These are phyloP conservation scores for Starmera caribaea DNA, from an alignment of 805 yeast species.

Conservation along the genomic window DNA sequence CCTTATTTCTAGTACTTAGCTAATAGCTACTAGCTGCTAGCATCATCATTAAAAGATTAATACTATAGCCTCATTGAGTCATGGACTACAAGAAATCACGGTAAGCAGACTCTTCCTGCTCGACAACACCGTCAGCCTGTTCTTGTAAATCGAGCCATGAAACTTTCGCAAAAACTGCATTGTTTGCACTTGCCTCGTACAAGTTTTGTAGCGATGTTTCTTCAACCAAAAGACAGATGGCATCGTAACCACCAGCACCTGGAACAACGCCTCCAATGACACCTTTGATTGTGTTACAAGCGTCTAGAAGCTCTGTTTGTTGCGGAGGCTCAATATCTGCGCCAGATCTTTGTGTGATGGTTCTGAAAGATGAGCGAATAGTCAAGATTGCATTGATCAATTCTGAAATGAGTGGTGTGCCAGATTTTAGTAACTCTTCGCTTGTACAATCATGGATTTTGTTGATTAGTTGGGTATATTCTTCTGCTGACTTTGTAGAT, in stretches of 20 bases:
- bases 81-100: constrained; percentile 3
- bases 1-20: no score
- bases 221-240: constrained; percentile 63
- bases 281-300: constrained; percentile 50
- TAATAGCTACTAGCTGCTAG: no score
- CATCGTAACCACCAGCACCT: constrained; percentile 98
- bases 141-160: constrained; percentile 63
- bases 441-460: constrained; percentile 2
- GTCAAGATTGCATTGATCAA: constrained; percentile 31
- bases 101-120: constrained; percentile 31
- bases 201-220: constrained; percentile 31
- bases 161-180: constrained; percentile 33
- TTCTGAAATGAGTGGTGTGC: constrained; percentile 12
- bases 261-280: constrained; percentile 96
- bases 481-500: constrained; percentile 19
- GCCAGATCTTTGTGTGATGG: constrained; percentile 53
- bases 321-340: constrained; percentile 83
- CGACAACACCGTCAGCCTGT: constrained; percentile 46
- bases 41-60: no score
- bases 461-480: constrained; percentile 21
- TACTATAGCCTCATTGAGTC: no score
- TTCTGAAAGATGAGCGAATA: constrained; percentile 50
- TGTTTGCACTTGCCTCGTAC: constrained; percentile 14
- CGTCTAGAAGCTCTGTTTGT: constrained; percentile 64
- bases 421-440: constrained; percentile 8